These are phyloP conservation scores for Vachellia collinsii DNA, from an alignment of 306 rosid species.

Conservation along the genomic window DNA sequence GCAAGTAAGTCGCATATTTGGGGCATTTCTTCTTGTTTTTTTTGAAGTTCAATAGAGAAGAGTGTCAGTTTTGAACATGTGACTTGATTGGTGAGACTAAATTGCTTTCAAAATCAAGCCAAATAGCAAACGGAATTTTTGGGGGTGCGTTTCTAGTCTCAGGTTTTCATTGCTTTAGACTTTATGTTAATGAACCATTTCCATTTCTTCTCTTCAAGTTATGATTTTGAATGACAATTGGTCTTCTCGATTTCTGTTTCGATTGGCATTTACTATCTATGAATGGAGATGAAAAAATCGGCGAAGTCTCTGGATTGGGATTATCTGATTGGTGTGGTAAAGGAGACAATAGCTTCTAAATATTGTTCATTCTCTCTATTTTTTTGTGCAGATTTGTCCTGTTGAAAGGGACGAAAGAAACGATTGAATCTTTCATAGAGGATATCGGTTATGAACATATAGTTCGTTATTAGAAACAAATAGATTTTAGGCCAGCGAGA, in stretches of 20 bases:
- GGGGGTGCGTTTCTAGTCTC: neutral
- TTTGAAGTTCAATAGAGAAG: too few species aligned
- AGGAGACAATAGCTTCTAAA: neutral
- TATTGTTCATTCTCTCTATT: neutral
- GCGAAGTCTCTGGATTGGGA: neutral
- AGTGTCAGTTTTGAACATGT: too few species aligned
- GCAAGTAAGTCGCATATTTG: conserved; percentile 54
- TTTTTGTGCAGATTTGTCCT: neutral
- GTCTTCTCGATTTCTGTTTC: neutral
- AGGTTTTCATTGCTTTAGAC: neutral
- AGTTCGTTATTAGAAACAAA: neutral
- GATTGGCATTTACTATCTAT: neutral
- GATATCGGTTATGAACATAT: neutral
- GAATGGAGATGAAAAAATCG: neutral
- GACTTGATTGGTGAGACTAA: too few species aligned
- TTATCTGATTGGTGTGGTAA: neutral
- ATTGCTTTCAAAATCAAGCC: too few species aligned
- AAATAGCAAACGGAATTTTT: neutral
- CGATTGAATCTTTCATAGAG: neutral
- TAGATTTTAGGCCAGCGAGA: neutral
- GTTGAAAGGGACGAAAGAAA: neutral
- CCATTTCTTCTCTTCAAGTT: neutral
- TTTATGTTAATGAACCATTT: neutral
- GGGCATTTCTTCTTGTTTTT: neutral
- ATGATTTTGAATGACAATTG: neutral